Conservation (phyloP, 2,329 filamentous ascomycete genomes). For the Talaromyces funiculosus region DNA sequence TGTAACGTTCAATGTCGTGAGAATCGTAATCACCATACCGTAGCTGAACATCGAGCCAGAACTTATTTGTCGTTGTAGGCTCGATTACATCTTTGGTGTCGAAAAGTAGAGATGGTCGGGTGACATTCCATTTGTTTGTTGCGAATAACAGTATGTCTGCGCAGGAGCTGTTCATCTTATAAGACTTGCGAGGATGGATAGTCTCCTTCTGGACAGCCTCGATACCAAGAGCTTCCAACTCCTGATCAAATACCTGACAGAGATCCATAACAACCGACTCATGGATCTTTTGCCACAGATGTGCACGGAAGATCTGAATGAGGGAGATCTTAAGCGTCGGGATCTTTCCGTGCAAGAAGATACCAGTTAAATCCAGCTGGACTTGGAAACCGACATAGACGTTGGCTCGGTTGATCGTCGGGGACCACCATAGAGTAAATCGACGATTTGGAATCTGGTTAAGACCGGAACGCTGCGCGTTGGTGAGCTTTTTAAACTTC, state of each 20-base stretch:
- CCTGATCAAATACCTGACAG: slow-evolving; percentile 97
- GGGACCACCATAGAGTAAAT: slow-evolving; percentile 97
- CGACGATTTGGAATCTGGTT: slow-evolving; percentile 98
- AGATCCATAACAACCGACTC: slow-evolving; percentile 98
- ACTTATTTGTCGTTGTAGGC: slow-evolving; percentile 93
- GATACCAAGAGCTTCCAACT: slow-evolving; percentile 89
- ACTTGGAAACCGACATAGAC: slow-evolving; percentile 99
- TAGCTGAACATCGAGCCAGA: slow-evolving; percentile 96
- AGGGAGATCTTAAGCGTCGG: slow-evolving; percentile 95
- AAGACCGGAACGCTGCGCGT: slow-evolving; percentile 90
- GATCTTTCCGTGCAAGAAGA: slow-evolving; percentile 98
- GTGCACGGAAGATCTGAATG: slow-evolving; percentile 98
- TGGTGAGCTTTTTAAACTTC: slow-evolving; percentile 99
- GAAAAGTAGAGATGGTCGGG: slow-evolving; percentile 82
- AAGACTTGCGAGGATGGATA: slow-evolving; percentile 96
- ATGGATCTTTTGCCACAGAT: slow-evolving; percentile 99
- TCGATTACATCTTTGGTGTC: slow-evolving; percentile 96
- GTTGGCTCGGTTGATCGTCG: slow-evolving; percentile 89
- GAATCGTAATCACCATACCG: slow-evolving; percentile 98
- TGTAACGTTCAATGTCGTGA: slow-evolving; percentile 96
- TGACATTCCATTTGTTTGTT: slow-evolving; percentile 98
- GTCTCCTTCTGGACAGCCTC: slow-evolving; percentile 99
- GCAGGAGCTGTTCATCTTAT: slow-evolving; percentile 99
- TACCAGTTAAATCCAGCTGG: slow-evolving; percentile 93
- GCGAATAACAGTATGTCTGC: slow-evolving; percentile 96